These are phyloP conservation scores for Acidomyces sp. DNA, from an alignment of 495 filamentous ascomycete species.

Conservation along the genomic window DNA sequence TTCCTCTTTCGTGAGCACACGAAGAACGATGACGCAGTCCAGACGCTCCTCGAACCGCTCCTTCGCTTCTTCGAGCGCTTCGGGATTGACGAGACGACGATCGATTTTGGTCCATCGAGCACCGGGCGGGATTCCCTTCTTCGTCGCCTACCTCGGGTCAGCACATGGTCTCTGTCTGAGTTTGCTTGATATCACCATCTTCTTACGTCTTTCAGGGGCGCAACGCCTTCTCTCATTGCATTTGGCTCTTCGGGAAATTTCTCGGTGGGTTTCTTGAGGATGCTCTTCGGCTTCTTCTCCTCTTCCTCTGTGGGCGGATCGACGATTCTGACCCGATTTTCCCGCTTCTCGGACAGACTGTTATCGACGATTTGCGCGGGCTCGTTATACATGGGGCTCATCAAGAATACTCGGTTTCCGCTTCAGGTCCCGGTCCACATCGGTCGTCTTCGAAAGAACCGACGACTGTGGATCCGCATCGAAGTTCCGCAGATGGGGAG, in stretches of 20 bases:
- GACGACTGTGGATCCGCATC: too few relatives aligned
- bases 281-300: constrained; percentile 44
- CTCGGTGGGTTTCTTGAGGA: constrained; percentile 55
- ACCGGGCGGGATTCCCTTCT: constrained; percentile 55
- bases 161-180: background rate
- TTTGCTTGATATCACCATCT: background rate
- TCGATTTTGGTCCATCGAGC: constrained; percentile 86
- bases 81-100: constrained; percentile 68
- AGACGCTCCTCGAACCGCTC: constrained; percentile 71
- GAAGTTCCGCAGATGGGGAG: constrained; percentile 4
- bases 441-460: constrained; percentile 9
- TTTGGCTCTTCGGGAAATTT: constrained; percentile 71
- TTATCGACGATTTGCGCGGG: constrained; percentile 20
- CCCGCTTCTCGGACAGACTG: constrained; percentile 13
- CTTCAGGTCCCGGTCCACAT: constrained; percentile 3
- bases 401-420: constrained; percentile 17
- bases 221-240: constrained; percentile 74
- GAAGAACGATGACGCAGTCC: constrained; percentile 73
- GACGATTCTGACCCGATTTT: constrained; percentile 29
- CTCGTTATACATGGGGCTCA: constrained; percentile 17
- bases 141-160: constrained; percentile 30
- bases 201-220: constrained; percentile 60
- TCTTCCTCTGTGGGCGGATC: constrained; percentile 27
- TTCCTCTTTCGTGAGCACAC: constrained; percentile 67
- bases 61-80: constrained; percentile 58